phyloP scores from a whole-genome alignment of 169 alveolate species.

The Theileria orientalis region DNA sequence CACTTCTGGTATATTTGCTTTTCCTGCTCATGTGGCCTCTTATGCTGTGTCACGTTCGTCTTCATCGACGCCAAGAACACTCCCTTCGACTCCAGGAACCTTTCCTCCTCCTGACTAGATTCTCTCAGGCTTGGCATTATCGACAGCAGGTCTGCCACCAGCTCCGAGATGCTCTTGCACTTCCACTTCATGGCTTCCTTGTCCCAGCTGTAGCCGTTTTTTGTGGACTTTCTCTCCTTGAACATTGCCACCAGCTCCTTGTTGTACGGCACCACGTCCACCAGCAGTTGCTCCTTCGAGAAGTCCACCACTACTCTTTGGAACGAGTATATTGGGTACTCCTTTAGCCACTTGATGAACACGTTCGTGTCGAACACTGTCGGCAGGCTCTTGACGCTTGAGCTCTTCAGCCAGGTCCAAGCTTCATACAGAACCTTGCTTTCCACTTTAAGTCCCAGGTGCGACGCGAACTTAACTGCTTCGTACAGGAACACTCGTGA shows the following conservation, averaged over 20 bases:
- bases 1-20: neutral
- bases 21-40: neutral
- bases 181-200: conserved; percentile 25
- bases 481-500: conserved; percentile 28
- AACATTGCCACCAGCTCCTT: conserved; percentile 43
- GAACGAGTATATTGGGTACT: conserved; percentile 38
- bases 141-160: conserved; percentile 42
- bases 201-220: conserved; percentile 31
- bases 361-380: conserved; percentile 26
- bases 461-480: conserved; percentile 29
- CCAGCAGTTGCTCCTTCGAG: conserved; percentile 23
- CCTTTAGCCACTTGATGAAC: conserved; percentile 39
- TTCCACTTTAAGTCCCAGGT: conserved; percentile 36
- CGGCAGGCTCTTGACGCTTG: conserved; percentile 23
- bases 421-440: conserved; percentile 23
- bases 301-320: conserved; percentile 26
- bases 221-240: conserved; percentile 20
- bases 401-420: conserved; percentile 45
- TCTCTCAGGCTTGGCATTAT: conserved; percentile 43
- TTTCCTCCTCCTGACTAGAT: conserved; percentile 14
- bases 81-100: conserved; percentile 20
- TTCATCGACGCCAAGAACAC: conserved; percentile 1
- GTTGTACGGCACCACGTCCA: conserved; percentile 44
- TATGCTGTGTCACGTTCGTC: neutral
- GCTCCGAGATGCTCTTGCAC: neutral